Base-by-base conservation (phyloP, 345 rosid genomes). In the Dimocarpus longan region DNA sequence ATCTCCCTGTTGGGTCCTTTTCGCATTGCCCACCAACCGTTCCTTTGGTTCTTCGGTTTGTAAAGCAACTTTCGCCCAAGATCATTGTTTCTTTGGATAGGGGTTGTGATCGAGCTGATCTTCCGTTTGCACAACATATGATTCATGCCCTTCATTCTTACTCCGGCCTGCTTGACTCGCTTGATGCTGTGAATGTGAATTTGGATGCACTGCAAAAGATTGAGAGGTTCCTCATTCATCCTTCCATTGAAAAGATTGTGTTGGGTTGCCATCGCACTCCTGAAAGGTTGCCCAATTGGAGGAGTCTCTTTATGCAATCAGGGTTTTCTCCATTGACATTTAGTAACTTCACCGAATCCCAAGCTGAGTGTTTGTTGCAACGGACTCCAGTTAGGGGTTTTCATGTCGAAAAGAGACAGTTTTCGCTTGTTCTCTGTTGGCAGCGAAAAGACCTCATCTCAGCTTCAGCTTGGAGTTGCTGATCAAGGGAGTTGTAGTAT, bases 381-480 rank as follows among this genome's bases (percentile, higher is more conserved):
- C 84, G 98, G 82, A 88, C 85, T 72, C 87, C 81, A 16, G 91
- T 80, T 28, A 84, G 90, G 85, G 99, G 99, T 44, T 95, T 95
- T 84, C 93, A 89, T 42, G 90, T 93, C 24, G 99, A 92, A 84
- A 95, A 91, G 84, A 85, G 87, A 64, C 97, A 92, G 78, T 82
- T 86, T 60, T 86, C 90, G 21, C 96, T 95, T n/a, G 93, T 88
- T 60, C 89, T 95, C 46, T 95, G 88, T 83, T 95, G 99, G 99
- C 95, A 91, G 82, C 89, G 91, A 67, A 84, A 90, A 76, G 99
- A 95, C 77, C 93, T 95, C 64, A 86, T 92, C 40, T 87, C 95
- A 19, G 96, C 89, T 78, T 91, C 97, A 37, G 96, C 93, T 57
- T 95, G 99, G 99, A 92, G 90, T 74, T 92, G 93, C 86, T 92